Evolutionary conservation across 2,329 filamentous ascomycete species (phyloP), one percentile per base, ranked within the genome.

Genomic region (Cucurbitaria berberidis): DNA sequence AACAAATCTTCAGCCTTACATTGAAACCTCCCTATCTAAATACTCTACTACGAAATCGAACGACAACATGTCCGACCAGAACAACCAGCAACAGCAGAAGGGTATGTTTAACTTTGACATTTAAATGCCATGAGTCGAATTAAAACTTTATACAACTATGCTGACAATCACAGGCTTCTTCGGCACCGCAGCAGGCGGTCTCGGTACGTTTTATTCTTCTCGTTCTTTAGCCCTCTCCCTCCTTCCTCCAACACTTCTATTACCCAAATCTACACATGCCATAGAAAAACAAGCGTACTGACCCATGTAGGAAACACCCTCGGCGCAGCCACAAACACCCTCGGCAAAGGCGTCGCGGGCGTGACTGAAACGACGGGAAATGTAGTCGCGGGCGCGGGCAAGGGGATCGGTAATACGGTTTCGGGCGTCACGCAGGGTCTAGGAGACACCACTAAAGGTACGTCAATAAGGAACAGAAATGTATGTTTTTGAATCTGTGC

Each of bases 381-480:
- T 40, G 66, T 70, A 0, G 67, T 75, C 3, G 54, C 67, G 0
- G 64, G 63, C 4, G 56, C 70, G 9, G 72, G 72, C 0, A 74
- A 74, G 51, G 73, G 73, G 1, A 55, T 75, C 0, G 73, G 73
- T 0, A 69, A 76, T 53, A 72, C 69, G 1, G 65, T 76, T 22
- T 63, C 64, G 8, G 73, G 72, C 0, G 59, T 75, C 5, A 74
- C 70, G 7, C 53, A 65, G 41, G 72, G 71, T 0, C 16, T 72
- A 16, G 73, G 73, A 0, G 73, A 76, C 49, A 74, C 70, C 2
- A 73, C 68, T 0, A 74, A 74, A 42, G 64, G 69, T 70, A 54
- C 9, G 66, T 57, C 30, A n/a, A n/a, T n/a, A n/a, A n/a, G n/a
- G n/a, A n/a, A n/a, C n/a, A n/a, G n/a, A n/a, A n/a, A n/a, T n/a